A percentile compares a stretch with the other conserved stretches of the same genome.
These are phyloP conservation scores for Hippophae rhamnoides DNA, from an alignment of 306 rosid genomes.

Conservation along the genomic window DNA sequence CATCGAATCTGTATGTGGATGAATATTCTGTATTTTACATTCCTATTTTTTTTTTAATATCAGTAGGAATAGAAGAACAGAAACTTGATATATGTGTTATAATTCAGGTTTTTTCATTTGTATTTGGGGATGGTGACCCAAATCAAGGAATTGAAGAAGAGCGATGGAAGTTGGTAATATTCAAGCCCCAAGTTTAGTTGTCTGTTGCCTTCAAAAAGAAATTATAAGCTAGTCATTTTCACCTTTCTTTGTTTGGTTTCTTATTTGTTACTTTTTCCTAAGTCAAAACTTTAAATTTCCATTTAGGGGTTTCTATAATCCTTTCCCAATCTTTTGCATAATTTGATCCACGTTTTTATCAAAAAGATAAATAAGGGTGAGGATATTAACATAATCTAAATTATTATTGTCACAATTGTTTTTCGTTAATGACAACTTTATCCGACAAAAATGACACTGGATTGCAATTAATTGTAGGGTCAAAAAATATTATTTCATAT, in stretches of 20 bases:
- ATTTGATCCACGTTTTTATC: neutral
- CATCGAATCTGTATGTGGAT: slow-evolving; percentile 74
- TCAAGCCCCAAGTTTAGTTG: slow-evolving; percentile 81
- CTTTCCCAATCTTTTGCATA: neutral
- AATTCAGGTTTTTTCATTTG: slow-evolving; percentile 80
- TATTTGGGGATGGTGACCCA: slow-evolving; percentile 99
- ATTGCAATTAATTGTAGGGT: no score
- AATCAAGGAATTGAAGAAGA: slow-evolving; percentile 99
- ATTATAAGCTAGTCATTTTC: slow-evolving; percentile 17
- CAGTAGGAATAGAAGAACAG: neutral
- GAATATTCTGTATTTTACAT: slow-evolving; percentile 14
- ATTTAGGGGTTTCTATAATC: neutral
- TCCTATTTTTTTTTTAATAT: neutral
- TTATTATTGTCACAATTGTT: no score
- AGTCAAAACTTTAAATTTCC: neutral
- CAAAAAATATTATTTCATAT: no score
- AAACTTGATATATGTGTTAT: slow-evolving; percentile 18
- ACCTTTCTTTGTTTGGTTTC: slow-evolving; percentile 1
- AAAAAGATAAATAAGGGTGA: no score
- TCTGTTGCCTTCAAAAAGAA: slow-evolving; percentile 55
- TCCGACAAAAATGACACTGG: no score
- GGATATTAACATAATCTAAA: no score
- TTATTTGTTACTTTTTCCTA: neutral
- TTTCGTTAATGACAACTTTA: no score
- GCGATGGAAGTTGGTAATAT: slow-evolving; percentile 99